These are phyloP conservation scores for Melaleuca quinquenervia DNA, from an alignment of 345 rosid species.

Conservation along the genomic window DNA sequence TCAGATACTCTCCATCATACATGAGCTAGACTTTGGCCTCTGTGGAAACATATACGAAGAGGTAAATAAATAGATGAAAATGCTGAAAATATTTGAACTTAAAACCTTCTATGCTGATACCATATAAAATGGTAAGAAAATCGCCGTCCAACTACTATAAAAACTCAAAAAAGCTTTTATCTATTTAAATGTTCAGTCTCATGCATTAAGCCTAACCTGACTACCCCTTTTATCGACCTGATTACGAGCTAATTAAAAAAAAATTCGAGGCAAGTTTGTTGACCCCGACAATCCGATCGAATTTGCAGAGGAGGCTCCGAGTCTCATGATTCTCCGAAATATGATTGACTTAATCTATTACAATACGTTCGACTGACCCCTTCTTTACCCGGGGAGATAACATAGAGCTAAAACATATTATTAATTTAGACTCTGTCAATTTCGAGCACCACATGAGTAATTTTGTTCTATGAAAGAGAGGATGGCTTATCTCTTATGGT, in stretches of 20 bases:
- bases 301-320: background rate
- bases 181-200: background rate
- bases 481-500: background rate
- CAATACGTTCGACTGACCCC: background rate
- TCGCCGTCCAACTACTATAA: background rate
- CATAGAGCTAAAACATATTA: background rate
- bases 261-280: background rate
- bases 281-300: background rate
- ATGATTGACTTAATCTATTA: background rate
- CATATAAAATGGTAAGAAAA: background rate
- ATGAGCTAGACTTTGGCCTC: background rate
- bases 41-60: background rate
- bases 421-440: background rate
- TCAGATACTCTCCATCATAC: background rate
- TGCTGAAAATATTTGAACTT: background rate
- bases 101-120: accelerated
- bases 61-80: background rate
- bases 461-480: background rate
- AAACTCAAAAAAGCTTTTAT: background rate
- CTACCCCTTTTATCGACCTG: background rate
- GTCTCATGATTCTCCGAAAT: background rate
- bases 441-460: background rate
- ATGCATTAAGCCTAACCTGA: background rate
- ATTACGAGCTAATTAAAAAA: background rate
- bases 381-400: background rate